Conservation (phyloP, 1,139 yeast genomes). For the Lodderomyces margitis region DNA sequence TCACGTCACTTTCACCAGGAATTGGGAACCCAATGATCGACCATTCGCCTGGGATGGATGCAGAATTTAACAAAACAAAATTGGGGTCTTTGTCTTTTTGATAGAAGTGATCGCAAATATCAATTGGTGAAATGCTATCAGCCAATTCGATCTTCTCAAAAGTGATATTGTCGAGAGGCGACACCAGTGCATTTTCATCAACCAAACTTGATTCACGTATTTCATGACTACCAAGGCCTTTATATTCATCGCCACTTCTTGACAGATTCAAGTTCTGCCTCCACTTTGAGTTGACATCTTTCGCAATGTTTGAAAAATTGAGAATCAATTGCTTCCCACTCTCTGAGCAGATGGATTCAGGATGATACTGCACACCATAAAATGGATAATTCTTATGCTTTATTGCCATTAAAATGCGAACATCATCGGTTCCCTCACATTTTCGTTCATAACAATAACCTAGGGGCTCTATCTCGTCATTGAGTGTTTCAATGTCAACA, state of each 20-base stretch:
- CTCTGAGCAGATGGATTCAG: slow-evolving; percentile 86
- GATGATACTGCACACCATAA: slow-evolving; percentile 96
- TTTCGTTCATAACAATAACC: slow-evolving; percentile 50
- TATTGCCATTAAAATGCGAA: slow-evolving; percentile 74
- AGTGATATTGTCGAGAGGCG: slow-evolving; percentile 10
- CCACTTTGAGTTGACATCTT: slow-evolving; percentile 27
- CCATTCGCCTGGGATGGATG: slow-evolving; percentile 82
- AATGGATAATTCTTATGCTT: slow-evolving; percentile 62
- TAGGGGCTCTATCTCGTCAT: slow-evolving; percentile 46
- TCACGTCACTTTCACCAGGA: slow-evolving; percentile 47
- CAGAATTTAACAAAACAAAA: slow-evolving; percentile 67
- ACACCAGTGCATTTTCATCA: slow-evolving; percentile 10
- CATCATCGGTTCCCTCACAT: slow-evolving; percentile 22
- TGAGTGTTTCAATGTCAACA: slow-evolving; percentile 34
- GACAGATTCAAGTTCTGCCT: slow-evolving; percentile 12
- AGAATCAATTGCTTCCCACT: slow-evolving; percentile 56
- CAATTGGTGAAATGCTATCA: slow-evolving; percentile 28
- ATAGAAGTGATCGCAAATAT: slow-evolving; percentile 48
- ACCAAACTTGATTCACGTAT: slow-evolving; percentile 15
- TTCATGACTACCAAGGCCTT: slow-evolving; percentile 13
- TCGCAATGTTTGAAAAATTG: slow-evolving; percentile 64
- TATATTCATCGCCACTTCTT: slow-evolving; percentile 1
- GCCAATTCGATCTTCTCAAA: slow-evolving; percentile 19
- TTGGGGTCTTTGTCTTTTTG: slow-evolving; percentile 24
- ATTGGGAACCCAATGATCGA: slow-evolving; percentile 78